Evolutionary conservation across 192 early-diverging fungal genomes (phyloP).

Genomic region (Coemansia sp.): DNA sequence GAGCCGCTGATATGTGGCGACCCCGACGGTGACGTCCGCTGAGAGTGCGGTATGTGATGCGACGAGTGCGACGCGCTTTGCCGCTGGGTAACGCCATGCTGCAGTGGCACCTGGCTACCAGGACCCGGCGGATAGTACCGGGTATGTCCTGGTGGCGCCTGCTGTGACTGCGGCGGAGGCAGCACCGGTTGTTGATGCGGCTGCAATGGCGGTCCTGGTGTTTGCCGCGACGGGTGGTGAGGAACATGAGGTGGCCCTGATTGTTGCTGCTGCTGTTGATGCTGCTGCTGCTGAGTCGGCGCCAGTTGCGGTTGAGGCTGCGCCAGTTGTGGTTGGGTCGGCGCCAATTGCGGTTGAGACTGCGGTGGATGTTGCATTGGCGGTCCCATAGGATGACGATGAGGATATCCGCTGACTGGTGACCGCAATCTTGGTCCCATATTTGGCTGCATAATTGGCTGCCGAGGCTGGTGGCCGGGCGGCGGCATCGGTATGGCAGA

Average conservation of each 20-base stretch:
- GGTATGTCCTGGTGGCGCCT: slow-evolving; percentile 1
- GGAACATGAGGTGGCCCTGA: slow-evolving; percentile 5
- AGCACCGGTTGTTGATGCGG: slow-evolving; percentile 12
- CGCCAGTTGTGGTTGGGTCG: not conserved
- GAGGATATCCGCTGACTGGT: slow-evolving; percentile 6
- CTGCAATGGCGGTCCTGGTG: slow-evolving; percentile 9
- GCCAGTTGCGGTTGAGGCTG: slow-evolving; percentile 12
- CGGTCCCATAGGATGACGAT: slow-evolving; percentile 12
- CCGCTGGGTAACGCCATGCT: slow-evolving; percentile 14
- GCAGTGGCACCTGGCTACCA: slow-evolving; percentile 8
- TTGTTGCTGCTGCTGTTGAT: slow-evolving; percentile 2
- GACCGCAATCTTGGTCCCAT: slow-evolving; percentile 11
- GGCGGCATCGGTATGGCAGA: slow-evolving; percentile 40
- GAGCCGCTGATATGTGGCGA: slow-evolving; percentile 12
- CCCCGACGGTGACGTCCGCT: slow-evolving; percentile 20
- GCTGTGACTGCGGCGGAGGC: slow-evolving; percentile 8
- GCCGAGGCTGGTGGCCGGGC: slow-evolving; percentile 15
- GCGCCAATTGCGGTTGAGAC: not conserved
- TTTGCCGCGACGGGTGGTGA: slow-evolving; percentile 7
- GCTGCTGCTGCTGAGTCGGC: slow-evolving; percentile 7
- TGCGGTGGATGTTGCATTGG: slow-evolving; percentile 19
- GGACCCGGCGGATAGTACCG: slow-evolving; percentile 34
- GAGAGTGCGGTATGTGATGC: slow-evolving; percentile 3
- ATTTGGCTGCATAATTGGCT: slow-evolving; percentile 11
- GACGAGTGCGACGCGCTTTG: slow-evolving; percentile 10